Evolutionary conservation across 306 rosid genomes (phyloP), one percentile per base, ranked within the genome.

Genomic region (Begonia masoniana): DNA sequence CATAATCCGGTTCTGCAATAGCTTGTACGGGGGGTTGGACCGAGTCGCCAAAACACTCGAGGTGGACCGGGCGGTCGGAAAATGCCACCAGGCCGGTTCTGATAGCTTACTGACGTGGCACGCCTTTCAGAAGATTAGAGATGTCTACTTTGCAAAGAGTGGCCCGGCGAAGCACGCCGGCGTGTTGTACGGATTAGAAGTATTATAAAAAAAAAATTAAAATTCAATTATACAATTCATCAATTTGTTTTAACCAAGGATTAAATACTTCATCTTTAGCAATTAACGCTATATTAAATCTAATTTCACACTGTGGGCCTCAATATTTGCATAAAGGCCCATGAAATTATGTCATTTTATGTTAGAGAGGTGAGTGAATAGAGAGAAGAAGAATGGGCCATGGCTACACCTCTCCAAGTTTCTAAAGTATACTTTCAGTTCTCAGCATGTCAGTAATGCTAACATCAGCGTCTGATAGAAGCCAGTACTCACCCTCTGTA

Each of bases 401-500:
- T n/a, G n/a, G n/a, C n/a, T n/a, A n/a, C n/a, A n/a, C n/a, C n/a
- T n/a, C n/a, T n/a, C n/a, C n/a, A n/a, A n/a, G n/a, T n/a, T n/a
- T n/a, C n/a, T n/a, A 26, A 55, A 78, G 85, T 67, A 76, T 91
- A 91, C 96, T 57, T 55, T 83, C 97, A 53, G 92, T 71, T 74
- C 85, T 83, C 96, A 94, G 85, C 77, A 91, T 85, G 69, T 85
- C 96, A 35, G 97, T 91, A 64, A 83, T 83, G 71, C 96, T 83
- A 66, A 85, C 80, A 63, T 71, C 83, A 45, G 86, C 88, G 55
- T 91, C 91, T 15, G 97, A 82, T 63, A 85, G 74, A 58, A 91
- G 96, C 97, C 96, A 91, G 81, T 85, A 91, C 68, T 91, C 97
- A 39, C n/a, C n/a, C n/a, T n/a, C n/a, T n/a, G n/a, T n/a, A n/a